These are phyloP conservation scores for Pseudotulostoma volvatum DNA, from an alignment of 495 filamentous ascomycete species.

Conservation along the genomic window DNA sequence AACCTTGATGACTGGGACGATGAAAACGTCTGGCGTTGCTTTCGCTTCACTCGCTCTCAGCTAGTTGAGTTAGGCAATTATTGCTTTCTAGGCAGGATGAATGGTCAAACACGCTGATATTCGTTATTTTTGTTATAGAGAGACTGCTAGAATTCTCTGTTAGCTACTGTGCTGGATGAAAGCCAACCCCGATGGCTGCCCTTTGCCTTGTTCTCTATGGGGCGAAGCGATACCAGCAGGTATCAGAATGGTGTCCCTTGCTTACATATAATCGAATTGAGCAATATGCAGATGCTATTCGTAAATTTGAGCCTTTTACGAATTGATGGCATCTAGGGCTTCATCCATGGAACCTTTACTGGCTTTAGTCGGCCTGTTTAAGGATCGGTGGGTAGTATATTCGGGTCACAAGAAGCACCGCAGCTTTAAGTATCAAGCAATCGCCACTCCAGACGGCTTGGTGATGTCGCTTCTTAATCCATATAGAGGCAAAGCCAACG, in stretches of 20 bases:
- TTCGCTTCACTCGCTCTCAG: background rate
- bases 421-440: background rate
- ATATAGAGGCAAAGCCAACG: background rate
- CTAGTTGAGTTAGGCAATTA: background rate
- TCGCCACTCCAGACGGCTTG: background rate
- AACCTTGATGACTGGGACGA: background rate
- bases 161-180: background rate
- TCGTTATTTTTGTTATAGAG: background rate
- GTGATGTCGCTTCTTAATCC: background rate
- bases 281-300: background rate
- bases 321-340: too few relatives aligned
- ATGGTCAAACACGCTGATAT: background rate
- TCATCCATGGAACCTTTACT: background rate
- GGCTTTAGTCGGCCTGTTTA: background rate
- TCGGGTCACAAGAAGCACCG: background rate
- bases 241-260: background rate
- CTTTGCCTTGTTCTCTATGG: background rate
- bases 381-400: background rate
- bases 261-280: background rate
- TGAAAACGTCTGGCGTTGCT: background rate
- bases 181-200: background rate
- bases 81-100: background rate
- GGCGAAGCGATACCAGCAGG: background rate
- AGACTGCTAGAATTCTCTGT: background rate
- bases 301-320: too few relatives aligned